A percentile compares a stretch with the other conserved stretches of the same genome.
These are phyloP conservation scores for Globisporangium mamillatum DNA, from an alignment of 352 stramenopile species.

Conservation along the genomic window DNA sequence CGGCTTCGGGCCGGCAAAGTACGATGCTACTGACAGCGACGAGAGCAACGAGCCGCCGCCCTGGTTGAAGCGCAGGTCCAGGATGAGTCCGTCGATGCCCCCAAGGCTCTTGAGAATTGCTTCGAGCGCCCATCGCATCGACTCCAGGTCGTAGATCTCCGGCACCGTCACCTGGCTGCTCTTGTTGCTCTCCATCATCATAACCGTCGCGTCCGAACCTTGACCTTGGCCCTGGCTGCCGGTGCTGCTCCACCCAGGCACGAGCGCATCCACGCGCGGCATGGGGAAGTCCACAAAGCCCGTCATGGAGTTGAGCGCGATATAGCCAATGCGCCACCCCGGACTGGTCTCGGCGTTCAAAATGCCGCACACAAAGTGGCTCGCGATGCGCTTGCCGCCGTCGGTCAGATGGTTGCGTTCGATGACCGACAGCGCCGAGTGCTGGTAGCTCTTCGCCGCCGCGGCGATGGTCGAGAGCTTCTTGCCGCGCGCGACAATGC, in stretches of 20 bases:
- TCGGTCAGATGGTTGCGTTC: slow-evolving; percentile 57
- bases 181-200: slow-evolving; percentile 21
- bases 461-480: slow-evolving; percentile 25
- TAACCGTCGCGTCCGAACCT: slow-evolving; percentile 7
- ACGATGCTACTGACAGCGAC: slow-evolving; percentile 65
- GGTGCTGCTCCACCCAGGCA: slow-evolving; percentile 40
- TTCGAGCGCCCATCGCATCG: slow-evolving; percentile 85
- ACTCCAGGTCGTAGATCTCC: slow-evolving; percentile 84
- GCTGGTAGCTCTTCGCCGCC: slow-evolving; percentile 33
- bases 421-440: slow-evolving; percentile 38
- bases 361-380: slow-evolving; percentile 70
- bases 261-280: slow-evolving; percentile 52
- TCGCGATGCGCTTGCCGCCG: slow-evolving; percentile 47
- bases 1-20: slow-evolving; percentile 54
- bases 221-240: neutral
- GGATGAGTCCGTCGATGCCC: slow-evolving; percentile 66
- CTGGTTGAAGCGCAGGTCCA: slow-evolving; percentile 76
- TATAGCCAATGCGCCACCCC: slow-evolving; percentile 77
- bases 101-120: slow-evolving; percentile 63
- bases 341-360: slow-evolving; percentile 71
- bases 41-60: slow-evolving; percentile 65
- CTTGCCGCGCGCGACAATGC: slow-evolving; percentile 21
- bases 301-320: slow-evolving; percentile 65
- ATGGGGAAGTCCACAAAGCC: slow-evolving; percentile 82
- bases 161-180: slow-evolving; percentile 40